Percentiles rank a stretch among this genome's conserved stretches.
phyloP scores from a whole-genome alignment of 2,329 filamentous ascomycete species.

The Curvularia sp. region DNA sequence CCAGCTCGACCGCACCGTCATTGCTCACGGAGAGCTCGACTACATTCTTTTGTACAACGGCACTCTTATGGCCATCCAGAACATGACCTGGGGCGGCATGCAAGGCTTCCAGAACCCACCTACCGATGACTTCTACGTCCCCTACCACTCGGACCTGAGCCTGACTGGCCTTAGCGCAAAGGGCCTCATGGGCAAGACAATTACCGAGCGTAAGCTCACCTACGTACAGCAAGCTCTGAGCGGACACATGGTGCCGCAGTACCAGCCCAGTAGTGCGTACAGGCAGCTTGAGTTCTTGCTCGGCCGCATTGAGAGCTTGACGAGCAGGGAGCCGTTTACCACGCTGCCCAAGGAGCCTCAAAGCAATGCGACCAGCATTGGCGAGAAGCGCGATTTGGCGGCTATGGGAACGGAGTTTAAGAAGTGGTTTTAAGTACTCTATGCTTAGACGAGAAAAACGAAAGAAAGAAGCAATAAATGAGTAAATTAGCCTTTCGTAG shows the following conservation, averaged over 20 bases:
- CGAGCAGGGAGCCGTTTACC: conserved; percentile 42
- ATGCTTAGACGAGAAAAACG: neutral
- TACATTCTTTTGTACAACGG: conserved; percentile 72
- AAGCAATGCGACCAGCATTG: conserved; percentile 16
- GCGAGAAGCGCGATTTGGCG: conserved; percentile 13
- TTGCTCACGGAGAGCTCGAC: conserved; percentile 75
- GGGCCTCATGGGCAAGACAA: conserved; percentile 72
- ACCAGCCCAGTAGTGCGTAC: conserved; percentile 71
- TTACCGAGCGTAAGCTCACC: conserved; percentile 78
- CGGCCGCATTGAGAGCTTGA: conserved; percentile 68
- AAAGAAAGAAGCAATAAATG: neutral
- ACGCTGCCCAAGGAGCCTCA: conserved; percentile 26
- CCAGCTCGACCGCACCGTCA: conserved; percentile 71
- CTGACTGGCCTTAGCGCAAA: conserved; percentile 61
- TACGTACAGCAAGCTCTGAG: conserved; percentile 68
- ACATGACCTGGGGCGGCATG: conserved; percentile 78
- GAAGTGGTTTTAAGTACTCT: conserved; percentile 19
- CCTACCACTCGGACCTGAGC: conserved; percentile 62
- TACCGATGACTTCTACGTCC: conserved; percentile 70
- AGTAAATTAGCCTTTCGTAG: neutral
- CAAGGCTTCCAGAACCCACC: conserved; percentile 73
- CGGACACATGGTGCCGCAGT: conserved; percentile 74
- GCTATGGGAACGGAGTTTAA: conserved; percentile 10
- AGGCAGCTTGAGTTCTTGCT: conserved; percentile 78
- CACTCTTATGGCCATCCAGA: conserved; percentile 75